These are phyloP conservation scores for Tephrocybe sp. DNA, from an alignment of 768 basidiomycete species.

Conservation along the genomic window DNA sequence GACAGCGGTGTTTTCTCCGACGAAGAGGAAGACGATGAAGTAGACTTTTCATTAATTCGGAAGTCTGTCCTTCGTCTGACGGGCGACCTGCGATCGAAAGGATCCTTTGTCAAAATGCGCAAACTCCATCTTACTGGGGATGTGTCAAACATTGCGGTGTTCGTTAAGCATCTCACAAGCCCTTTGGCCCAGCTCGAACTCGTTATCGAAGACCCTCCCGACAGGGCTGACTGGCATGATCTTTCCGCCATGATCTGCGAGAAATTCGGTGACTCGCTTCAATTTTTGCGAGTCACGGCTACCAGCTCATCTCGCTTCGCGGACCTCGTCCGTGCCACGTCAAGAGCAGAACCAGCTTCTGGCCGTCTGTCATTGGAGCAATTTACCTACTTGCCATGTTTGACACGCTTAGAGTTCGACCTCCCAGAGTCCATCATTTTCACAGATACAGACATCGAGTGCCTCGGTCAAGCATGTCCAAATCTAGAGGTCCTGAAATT, in stretches of 20 bases:
- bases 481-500: constrained; percentile 68
- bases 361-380: constrained; percentile 62
- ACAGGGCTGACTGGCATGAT: constrained; percentile 74
- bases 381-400: constrained; percentile 50
- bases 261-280: constrained; percentile 57
- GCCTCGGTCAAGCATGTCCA: constrained; percentile 61
- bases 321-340: constrained; percentile 77
- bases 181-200: constrained; percentile 71
- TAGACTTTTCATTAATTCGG: constrained; percentile 74
- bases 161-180: constrained; percentile 67
- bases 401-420: constrained; percentile 71
- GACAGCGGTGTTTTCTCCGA: constrained; percentile 80
- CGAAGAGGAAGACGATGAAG: constrained; percentile 48
- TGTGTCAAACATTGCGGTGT: constrained; percentile 66
- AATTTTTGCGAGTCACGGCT: constrained; percentile 61
- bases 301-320: constrained; percentile 75
- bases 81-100: constrained; percentile 54
- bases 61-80: constrained; percentile 68
- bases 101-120: constrained; percentile 57
- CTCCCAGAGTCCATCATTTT: constrained; percentile 77
- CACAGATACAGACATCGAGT: constrained; percentile 56
- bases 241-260: constrained; percentile 64
- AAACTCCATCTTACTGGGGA: constrained; percentile 71
- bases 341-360: constrained; percentile 60
- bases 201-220: constrained; percentile 78